Base-by-base conservation (phyloP, 2,329 filamentous ascomycete species). In the Tolypocladium cylindrosporum region DNA sequence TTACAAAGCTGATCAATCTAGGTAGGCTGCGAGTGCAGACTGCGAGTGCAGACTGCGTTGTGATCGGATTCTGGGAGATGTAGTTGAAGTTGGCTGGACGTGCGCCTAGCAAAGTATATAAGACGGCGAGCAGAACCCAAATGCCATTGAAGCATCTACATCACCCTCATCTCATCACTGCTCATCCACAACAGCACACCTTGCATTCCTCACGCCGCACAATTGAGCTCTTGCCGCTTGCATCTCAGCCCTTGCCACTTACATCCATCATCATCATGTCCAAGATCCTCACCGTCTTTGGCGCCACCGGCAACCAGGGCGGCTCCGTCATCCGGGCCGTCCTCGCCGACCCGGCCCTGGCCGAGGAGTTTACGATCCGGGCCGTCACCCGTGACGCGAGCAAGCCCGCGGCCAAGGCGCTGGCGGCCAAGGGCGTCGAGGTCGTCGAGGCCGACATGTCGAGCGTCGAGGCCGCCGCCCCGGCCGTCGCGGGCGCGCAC, bases 271-370 rank as follows among this genome's bases (percentile, higher is more conserved):
- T 45, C 39, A 59, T 19, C 54, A 70, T 72, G 70, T 74, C 75
- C 62, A 73, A 73, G 59, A 66, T 74, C 53, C 61, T 75, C 27
- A 71, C 72, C 14, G 74, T 78, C n/a, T 79, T 79, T 55, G 77
- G 77, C 34, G 76, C 75, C 56, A 79, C 78, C 3, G 78, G 77
- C 58, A 72, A 74, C 60, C 78, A 82, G 65, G 79, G 78, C 48
- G 74, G 74, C 41, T 78, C 77, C 37, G 75, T 81, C 37, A 70
- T 79, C 57, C 60, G 66, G 3, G 68, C 70, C 55, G 71, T 81
- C 60, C 75, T 81, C 60, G 71, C 70, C 56, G 75, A 82, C 68
- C 64, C 78, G 3, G 66, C 63, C n/a, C 71, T 79, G 19, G 75
- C 72, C 42, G 69, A 73, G 37, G 67, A 74, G 52, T 80, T 74